phyloP scores from a whole-genome alignment of 1,284 basidiomycete genomes.

The Irpex sp. region DNA sequence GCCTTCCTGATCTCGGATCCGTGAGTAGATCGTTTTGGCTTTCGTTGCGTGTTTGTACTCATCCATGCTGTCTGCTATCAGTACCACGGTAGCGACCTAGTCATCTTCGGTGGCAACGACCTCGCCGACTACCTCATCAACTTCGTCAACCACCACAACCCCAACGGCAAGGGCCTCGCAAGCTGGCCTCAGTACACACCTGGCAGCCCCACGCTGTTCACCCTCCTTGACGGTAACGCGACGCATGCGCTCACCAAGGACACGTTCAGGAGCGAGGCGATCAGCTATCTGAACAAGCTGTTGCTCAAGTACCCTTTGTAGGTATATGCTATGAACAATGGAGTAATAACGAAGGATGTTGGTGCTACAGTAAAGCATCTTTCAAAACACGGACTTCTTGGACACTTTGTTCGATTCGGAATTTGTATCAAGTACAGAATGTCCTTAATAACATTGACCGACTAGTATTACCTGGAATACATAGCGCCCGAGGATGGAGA shows the following conservation, averaged over 20 bases:
- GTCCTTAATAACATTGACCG: too few relatives aligned
- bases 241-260: not conserved
- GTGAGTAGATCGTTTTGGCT: not conserved
- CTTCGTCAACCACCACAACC: slow-evolving; percentile 18
- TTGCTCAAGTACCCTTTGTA: not conserved
- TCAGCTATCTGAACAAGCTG: not conserved
- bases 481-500: too few relatives aligned
- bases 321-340: too few relatives aligned
- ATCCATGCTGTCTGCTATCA: not conserved
- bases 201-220: slow-evolving; percentile 6
- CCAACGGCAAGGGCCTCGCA: slow-evolving; percentile 9
- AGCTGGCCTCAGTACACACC: slow-evolving; percentile 15
- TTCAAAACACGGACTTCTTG: too few relatives aligned
- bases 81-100: not conserved
- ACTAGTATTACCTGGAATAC: too few relatives aligned
- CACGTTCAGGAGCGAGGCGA: not conserved
- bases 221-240: slow-evolving; percentile 8
- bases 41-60: not conserved
- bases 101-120: slow-evolving; percentile 5
- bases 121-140: slow-evolving; percentile 11
- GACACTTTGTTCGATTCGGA: too few relatives aligned
- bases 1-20: slow-evolving; percentile 2
- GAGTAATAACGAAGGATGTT: too few relatives aligned
- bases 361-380: too few relatives aligned
- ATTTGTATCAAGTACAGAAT: too few relatives aligned